Conservation (phyloP, 495 filamentous ascomycete genomes). For the Talaromyces ruber region DNA sequence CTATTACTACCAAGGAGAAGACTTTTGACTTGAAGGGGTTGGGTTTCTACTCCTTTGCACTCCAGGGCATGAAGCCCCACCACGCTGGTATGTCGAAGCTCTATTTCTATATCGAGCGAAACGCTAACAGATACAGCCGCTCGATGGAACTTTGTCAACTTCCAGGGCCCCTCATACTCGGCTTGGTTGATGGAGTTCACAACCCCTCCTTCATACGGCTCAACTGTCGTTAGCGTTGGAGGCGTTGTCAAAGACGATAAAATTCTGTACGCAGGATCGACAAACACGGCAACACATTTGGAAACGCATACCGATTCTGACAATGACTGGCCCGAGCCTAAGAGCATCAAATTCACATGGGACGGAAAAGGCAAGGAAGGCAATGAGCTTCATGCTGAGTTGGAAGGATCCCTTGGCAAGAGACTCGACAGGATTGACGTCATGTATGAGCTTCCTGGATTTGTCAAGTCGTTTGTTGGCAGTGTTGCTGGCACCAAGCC, state of each 20-base stretch:
- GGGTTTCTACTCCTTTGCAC: constrained; percentile 68
- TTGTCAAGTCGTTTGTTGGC: constrained; percentile 88
- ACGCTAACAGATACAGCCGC: constrained; percentile 46
- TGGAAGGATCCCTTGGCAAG: constrained; percentile 62
- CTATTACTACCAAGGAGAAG: constrained; percentile 72
- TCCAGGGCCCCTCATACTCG: constrained; percentile 78
- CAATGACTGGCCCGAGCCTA: constrained; percentile 86
- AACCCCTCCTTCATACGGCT: constrained; percentile 90
- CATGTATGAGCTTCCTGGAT: constrained; percentile 91
- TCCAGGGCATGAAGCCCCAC: constrained; percentile 99
- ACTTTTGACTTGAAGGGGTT: constrained; percentile 75
- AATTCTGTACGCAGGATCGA: constrained; percentile 63
- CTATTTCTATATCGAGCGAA: neutral
- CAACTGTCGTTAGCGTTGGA: constrained; percentile 77
- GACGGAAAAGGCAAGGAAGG: constrained; percentile 68
- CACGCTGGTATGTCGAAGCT: constrained; percentile 60
- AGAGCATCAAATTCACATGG: constrained; percentile 68
- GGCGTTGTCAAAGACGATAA: constrained; percentile 73
- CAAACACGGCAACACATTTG: constrained; percentile 56
- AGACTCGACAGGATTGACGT: constrained; percentile 83
- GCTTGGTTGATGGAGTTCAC: constrained; percentile 94
- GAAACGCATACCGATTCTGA: constrained; percentile 59
- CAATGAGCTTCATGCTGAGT: constrained; percentile 54
- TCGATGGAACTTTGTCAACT: constrained; percentile 88
- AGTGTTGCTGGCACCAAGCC: constrained; percentile 83